Conservation (phyloP, 2,329 filamentous ascomycete genomes). For the Endoconidiophora polonica region DNA sequence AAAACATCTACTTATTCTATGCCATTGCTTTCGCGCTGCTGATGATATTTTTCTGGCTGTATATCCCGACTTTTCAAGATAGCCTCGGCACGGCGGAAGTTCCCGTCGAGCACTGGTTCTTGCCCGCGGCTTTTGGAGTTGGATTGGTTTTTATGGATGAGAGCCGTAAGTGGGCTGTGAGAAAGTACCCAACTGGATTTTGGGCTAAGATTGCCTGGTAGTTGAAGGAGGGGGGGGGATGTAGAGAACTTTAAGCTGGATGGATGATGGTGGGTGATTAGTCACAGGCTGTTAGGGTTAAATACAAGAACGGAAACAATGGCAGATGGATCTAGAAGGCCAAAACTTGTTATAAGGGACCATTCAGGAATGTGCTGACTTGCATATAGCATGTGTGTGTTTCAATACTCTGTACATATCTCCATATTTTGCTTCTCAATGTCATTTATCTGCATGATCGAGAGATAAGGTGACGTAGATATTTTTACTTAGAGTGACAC, state of each 20-base stretch:
- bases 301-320: too few species aligned
- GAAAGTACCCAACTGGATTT: conserved; percentile 39
- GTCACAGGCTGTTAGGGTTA: too few species aligned
- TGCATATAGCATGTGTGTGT: too few species aligned
- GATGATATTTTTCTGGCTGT: conserved; percentile 85
- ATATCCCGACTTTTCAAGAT: conserved; percentile 75
- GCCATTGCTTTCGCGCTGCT: conserved; percentile 86
- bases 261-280: background rate
- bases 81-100: conserved; percentile 43
- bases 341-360: too few species aligned
- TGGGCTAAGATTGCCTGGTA: conserved; percentile 44
- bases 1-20: conserved; percentile 96
- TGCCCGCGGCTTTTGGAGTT: conserved; percentile 53
- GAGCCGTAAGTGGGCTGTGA: conserved; percentile 43
- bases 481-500: too few species aligned
- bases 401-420: too few species aligned
- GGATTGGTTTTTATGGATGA: conserved; percentile 38
- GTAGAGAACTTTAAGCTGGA: background rate
- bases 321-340: too few species aligned
- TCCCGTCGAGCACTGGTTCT: conserved; percentile 58
- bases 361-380: too few species aligned
- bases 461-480: too few species aligned
- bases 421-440: too few species aligned
- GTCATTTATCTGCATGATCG: too few species aligned
- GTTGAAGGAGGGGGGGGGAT: background rate